A percentile compares a stretch with the other conserved stretches of the same genome.
phyloP scores from a whole-genome alignment of 202 grass and related monocot genomes.

The Hordeum pubiflorum region DNA sequence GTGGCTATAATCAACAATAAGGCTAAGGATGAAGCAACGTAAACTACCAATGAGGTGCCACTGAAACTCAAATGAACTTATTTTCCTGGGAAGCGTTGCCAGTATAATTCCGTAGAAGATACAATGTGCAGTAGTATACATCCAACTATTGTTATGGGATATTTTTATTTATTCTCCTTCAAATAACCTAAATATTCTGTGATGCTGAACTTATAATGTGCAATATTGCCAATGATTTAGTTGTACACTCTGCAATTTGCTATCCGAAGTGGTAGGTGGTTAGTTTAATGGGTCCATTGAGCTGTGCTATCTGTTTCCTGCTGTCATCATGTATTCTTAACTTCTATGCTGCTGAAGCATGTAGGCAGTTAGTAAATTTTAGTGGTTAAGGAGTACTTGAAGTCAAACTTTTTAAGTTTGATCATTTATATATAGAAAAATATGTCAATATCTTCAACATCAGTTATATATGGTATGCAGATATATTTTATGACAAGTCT shows the following conservation, averaged over 20 bases:
- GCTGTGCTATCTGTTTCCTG: not conserved
- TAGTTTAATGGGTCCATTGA: not conserved
- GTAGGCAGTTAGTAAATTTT: not conserved
- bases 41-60: slow-evolving; percentile 17
- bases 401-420: no score
- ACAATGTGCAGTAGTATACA: slow-evolving; percentile 17
- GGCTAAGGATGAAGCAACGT: slow-evolving; percentile 16
- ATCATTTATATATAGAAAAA: no score
- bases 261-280: not conserved
- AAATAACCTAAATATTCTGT: not conserved
- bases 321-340: no score
- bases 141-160: not conserved
- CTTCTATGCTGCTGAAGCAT: no score
- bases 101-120: not conserved
- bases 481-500: no score
- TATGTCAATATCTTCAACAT: no score
- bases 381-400: not conserved
- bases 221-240: not conserved
- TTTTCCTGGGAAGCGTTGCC: slow-evolving; percentile 6
- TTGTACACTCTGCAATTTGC: not conserved
- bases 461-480: no score
- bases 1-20: slow-evolving; percentile 9
- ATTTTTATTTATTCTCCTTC: not conserved
- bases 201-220: not conserved
- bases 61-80: not conserved